phyloP scores from a whole-genome alignment of 352 stramenopile genomes.

The Phytophthora meadii region DNA sequence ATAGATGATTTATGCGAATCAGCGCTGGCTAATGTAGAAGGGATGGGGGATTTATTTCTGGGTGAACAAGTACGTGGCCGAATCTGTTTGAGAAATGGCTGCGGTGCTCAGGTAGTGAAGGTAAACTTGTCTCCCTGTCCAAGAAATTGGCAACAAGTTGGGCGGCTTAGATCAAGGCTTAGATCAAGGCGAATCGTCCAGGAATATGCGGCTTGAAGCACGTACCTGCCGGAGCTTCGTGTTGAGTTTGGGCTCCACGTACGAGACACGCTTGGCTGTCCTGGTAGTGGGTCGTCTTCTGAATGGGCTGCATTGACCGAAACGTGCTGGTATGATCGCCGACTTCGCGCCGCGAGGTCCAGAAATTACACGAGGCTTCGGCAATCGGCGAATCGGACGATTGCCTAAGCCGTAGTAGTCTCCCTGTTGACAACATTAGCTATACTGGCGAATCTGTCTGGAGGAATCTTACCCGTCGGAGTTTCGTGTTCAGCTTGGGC shows the following conservation, averaged over 20 bases:
- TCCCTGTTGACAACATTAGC: constrained; percentile 44
- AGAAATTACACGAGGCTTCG: constrained; percentile 18
- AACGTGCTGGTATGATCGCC: constrained; percentile 22
- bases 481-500: constrained; percentile 68
- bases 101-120: constrained; percentile 63
- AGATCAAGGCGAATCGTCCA: constrained; percentile 13
- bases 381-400: constrained; percentile 21
- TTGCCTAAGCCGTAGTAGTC: constrained; percentile 74
- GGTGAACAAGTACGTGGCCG: constrained; percentile 11
- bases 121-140: constrained; percentile 78
- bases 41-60: constrained; percentile 34
- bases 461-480: constrained; percentile 48
- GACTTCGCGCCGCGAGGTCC: constrained; percentile 21
- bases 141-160: constrained; percentile 6
- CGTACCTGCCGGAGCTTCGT: constrained; percentile 81
- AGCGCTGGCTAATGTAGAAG: constrained; percentile 2
- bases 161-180: constrained; percentile 32
- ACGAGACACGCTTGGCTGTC: constrained; percentile 53
- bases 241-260: constrained; percentile 80
- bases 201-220: not conserved
- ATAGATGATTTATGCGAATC: constrained; percentile 31
- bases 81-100: constrained; percentile 15
- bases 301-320: constrained; percentile 22
- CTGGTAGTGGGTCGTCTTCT: constrained; percentile 35
- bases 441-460: not conserved